These are phyloP conservation scores for Magnaporthales sp. DNA, from an alignment of 2,329 filamentous ascomycete genomes.

Conservation along the genomic window DNA sequence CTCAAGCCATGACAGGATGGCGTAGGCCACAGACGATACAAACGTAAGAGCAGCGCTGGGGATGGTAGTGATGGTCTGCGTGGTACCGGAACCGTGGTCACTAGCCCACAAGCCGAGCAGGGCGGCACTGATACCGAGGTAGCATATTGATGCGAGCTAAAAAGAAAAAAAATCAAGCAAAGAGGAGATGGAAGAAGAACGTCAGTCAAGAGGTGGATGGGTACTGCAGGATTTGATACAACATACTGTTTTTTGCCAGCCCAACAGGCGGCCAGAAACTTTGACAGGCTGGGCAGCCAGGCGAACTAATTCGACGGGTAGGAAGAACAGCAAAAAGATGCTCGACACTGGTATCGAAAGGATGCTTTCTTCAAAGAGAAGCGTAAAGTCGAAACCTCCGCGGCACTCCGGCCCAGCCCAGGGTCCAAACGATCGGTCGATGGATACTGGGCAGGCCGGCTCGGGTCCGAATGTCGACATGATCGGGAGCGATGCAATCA, in stretches of 20 bases:
- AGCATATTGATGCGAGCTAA: not conserved
- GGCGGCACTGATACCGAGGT: constrained; percentile 7
- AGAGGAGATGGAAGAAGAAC: no score
- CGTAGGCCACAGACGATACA: constrained; percentile 16
- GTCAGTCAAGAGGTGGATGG: not conserved
- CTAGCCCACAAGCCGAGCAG: constrained; percentile 7
- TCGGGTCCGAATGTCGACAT: not conserved
- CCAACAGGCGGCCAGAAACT: not conserved
- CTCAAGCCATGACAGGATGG: constrained; percentile 34
- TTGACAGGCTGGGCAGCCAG: not conserved
- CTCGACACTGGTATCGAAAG: constrained; percentile 8
- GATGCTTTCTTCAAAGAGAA: constrained; percentile 11
- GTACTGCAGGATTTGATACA: not conserved
- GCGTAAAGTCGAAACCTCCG: constrained; percentile 13
- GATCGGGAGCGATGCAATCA: not conserved
- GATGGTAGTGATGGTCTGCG: constrained; percentile 8
- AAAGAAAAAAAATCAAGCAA: not conserved
- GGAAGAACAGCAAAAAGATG: constrained; percentile 6
- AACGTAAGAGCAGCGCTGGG: constrained; percentile 11
- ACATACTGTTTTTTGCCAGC: not conserved
- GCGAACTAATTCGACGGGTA: not conserved
- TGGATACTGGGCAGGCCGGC: constrained; percentile 14
- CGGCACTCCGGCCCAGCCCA: constrained; percentile 7
- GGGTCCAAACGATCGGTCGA: constrained; percentile 11
- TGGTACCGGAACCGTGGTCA: constrained; percentile 1